These are phyloP conservation scores for Colletotrichum sidae DNA, from an alignment of 2,329 filamentous ascomycete genomes.

Conservation along the genomic window DNA sequence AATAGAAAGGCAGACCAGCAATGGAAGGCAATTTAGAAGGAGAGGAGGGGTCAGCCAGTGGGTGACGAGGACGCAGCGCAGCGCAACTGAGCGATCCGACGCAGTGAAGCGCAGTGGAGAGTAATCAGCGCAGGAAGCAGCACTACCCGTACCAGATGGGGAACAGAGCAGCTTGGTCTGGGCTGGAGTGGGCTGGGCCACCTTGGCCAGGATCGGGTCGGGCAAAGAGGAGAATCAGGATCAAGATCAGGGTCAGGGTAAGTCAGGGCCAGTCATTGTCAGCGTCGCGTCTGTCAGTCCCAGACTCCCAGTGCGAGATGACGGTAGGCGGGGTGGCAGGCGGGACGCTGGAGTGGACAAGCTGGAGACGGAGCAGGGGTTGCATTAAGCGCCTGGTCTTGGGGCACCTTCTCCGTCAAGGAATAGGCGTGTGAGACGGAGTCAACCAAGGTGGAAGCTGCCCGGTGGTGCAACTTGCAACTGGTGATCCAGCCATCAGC, in stretches of 20 bases:
- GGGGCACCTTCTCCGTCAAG: too few relatives aligned
- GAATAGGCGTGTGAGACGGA: not conserved
- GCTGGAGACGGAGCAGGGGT: not conserved
- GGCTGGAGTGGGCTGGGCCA: conserved; percentile 29
- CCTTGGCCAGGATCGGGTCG: conserved; percentile 27
- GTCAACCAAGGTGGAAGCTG: not conserved
- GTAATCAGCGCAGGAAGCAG: too few relatives aligned
- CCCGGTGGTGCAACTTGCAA: not conserved
- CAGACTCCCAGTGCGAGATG: too few relatives aligned
- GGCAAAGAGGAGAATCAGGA: too few relatives aligned
- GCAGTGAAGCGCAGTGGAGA: too few relatives aligned
- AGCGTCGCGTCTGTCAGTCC: too few relatives aligned
- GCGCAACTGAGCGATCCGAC: too few relatives aligned
- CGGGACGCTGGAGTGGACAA: not conserved
- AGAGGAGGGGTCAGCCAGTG: not conserved
- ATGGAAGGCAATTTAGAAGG: not conserved
- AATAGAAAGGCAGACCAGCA: not conserved
- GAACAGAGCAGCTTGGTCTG: conserved; percentile 24
- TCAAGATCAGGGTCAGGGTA: conserved; percentile 17
- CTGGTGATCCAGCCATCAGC: not conserved
- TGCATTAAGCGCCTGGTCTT: too few relatives aligned
- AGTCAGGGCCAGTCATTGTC: too few relatives aligned
- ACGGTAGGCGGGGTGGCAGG: not conserved
- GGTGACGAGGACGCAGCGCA: too few relatives aligned
- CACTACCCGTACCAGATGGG: not conserved